phyloP scores from a whole-genome alignment of 2,329 filamentous ascomycete species.

The Rutstroemia sp. region DNA sequence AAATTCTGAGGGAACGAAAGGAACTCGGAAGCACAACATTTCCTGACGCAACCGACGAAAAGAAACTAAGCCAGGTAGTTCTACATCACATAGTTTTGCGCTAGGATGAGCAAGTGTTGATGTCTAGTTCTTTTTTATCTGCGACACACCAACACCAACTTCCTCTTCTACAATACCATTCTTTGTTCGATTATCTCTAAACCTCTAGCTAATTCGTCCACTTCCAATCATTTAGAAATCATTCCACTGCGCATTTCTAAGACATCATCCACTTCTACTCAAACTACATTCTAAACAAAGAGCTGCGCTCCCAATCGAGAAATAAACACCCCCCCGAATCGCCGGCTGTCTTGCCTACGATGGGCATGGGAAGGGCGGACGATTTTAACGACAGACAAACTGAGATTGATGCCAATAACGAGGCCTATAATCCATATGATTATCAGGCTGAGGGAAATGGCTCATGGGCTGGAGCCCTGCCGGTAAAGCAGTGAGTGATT shows the following conservation, averaged over 20 bases:
- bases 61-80: neutral
- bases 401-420: slow-evolving; percentile 51
- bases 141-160: neutral
- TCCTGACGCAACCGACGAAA: neutral
- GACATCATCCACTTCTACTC: neutral
- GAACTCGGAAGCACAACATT: neutral
- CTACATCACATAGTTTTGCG: neutral
- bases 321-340: slow-evolving; percentile 6
- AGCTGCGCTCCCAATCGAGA: slow-evolving; percentile 17
- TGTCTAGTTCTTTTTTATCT: neutral
- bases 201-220: neutral
- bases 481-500: slow-evolving; percentile 72
- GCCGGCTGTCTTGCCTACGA: slow-evolving; percentile 45
- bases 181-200: neutral
- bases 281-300: neutral
- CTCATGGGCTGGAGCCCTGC: slow-evolving; percentile 91
- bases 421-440: slow-evolving; percentile 65
- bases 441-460: slow-evolving; percentile 79
- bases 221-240: neutral
- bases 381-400: slow-evolving; percentile 63
- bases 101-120: slow-evolving; percentile 5
- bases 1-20: neutral
- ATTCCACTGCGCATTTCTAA: neutral
- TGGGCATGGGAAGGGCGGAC: slow-evolving; percentile 53
- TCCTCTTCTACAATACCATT: neutral